These are phyloP conservation scores for Rhododendron ovatum DNA, from an alignment of 148 eudicot genomes.

Conservation along the genomic window DNA sequence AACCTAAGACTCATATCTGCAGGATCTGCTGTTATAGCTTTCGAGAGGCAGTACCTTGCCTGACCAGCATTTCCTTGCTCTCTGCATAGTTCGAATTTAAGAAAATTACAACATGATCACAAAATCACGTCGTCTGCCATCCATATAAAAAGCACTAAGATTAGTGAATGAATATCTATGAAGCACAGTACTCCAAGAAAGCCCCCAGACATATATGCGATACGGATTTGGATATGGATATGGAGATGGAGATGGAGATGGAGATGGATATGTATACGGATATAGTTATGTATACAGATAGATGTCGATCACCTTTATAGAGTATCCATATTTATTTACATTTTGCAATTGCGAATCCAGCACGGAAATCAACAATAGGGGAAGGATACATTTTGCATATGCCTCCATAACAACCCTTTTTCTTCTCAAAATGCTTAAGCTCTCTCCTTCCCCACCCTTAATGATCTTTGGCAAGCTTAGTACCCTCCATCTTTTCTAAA, in stretches of 20 bases:
- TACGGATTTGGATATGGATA: background rate
- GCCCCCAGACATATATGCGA: background rate
- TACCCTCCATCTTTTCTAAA: background rate
- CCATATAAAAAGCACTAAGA: background rate
- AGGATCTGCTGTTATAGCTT: constrained; percentile 86
- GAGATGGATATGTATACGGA: too few relatives aligned
- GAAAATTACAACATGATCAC: background rate
- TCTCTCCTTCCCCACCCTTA: background rate
- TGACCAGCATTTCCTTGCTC: constrained; percentile 62
- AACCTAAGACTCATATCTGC: constrained; percentile 53
- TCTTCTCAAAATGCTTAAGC: background rate
- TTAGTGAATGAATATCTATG: background rate
- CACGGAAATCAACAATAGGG: background rate
- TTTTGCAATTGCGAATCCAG: background rate
- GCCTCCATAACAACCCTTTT: background rate
- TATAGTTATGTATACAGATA: background rate
- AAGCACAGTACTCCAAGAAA: background rate
- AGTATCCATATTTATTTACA: background rate
- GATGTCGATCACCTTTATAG: background rate
- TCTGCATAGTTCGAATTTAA: constrained; percentile 34
- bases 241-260: background rate
- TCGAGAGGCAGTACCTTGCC: constrained; percentile 68
- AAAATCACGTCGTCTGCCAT: background rate
- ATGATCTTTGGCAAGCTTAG: background rate
- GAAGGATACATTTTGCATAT: background rate